These are phyloP conservation scores for Avicennia marina DNA, from an alignment of 257 asterid species.

Conservation along the genomic window DNA sequence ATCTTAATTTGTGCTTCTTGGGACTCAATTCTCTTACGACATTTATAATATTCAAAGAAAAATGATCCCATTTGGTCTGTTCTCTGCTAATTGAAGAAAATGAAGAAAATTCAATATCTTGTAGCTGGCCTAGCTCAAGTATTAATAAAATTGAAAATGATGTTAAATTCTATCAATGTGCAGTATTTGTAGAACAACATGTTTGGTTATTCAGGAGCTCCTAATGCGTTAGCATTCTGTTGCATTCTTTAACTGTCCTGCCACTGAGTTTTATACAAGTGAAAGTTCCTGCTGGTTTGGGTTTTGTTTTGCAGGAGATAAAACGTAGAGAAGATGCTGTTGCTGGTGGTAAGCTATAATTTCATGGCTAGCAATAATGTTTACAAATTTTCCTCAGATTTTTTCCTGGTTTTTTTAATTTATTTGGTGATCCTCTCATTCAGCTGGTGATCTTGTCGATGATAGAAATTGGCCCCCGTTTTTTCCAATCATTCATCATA, in stretches of 20 bases:
- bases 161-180: too few species aligned
- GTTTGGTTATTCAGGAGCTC: neutral
- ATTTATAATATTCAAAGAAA: too few species aligned
- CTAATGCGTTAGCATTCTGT: conserved; percentile 7
- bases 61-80: too few species aligned
- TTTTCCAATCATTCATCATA: conserved; percentile 62
- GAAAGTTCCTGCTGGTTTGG: conserved; percentile 9
- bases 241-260: conserved; percentile 7
- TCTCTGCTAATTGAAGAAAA: too few species aligned
- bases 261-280: conserved; percentile 10
- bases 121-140: too few species aligned
- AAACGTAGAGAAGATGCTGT: conserved; percentile 58
- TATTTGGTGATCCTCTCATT: conserved; percentile 15
- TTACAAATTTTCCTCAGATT: neutral
- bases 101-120: too few species aligned
- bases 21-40: too few species aligned
- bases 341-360: conserved; percentile 31
- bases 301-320: conserved; percentile 41
- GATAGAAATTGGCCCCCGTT: conserved; percentile 61
- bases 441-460: conserved; percentile 57
- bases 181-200: neutral
- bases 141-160: too few species aligned
- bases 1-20: neutral
- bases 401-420: conserved; percentile 15
- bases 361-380: neutral